phyloP scores from a whole-genome alignment of 192 early-diverging fungal species.

The Coemansia guatemalensis region DNA sequence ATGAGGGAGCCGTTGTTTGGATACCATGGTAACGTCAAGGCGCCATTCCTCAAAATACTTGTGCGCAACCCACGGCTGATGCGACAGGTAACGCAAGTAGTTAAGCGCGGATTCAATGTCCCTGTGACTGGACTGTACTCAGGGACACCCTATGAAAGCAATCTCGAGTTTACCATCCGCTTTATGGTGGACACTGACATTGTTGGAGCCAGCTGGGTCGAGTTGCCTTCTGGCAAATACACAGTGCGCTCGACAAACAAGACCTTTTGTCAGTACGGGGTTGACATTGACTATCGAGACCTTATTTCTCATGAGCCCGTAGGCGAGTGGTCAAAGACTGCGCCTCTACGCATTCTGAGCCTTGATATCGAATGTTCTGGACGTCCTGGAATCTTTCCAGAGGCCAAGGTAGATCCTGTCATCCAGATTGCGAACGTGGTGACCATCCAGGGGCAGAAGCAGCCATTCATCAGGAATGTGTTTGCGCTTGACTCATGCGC shows the following conservation, averaged over 20 bases:
- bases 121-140: slow-evolving; percentile 56
- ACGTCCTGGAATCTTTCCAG: slow-evolving; percentile 93
- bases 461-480: slow-evolving; percentile 92
- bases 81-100: slow-evolving; percentile 27
- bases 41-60: slow-evolving; percentile 77
- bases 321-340: slow-evolving; percentile 89
- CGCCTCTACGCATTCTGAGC: slow-evolving; percentile 90
- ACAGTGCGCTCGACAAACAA: slow-evolving; percentile 38
- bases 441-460: slow-evolving; percentile 83
- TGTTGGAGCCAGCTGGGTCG: slow-evolving; percentile 89
- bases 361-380: slow-evolving; percentile 99
- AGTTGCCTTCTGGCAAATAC: slow-evolving; percentile 79
- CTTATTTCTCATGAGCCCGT: slow-evolving; percentile 84
- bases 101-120: slow-evolving; percentile 61
- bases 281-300: slow-evolving; percentile 72
- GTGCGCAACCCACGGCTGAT: slow-evolving; percentile 59
- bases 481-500: slow-evolving; percentile 91
- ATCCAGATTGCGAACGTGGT: slow-evolving; percentile 98
- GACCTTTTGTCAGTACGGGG: slow-evolving; percentile 75
- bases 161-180: slow-evolving; percentile 79
- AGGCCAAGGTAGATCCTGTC: slow-evolving; percentile 85
- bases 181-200: slow-evolving; percentile 96
- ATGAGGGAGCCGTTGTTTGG: slow-evolving; percentile 83
- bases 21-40: slow-evolving; percentile 79
- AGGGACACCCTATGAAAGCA: slow-evolving; percentile 80